Conservation (phyloP, 306 rosid species). For the Parietaria judaica region DNA sequence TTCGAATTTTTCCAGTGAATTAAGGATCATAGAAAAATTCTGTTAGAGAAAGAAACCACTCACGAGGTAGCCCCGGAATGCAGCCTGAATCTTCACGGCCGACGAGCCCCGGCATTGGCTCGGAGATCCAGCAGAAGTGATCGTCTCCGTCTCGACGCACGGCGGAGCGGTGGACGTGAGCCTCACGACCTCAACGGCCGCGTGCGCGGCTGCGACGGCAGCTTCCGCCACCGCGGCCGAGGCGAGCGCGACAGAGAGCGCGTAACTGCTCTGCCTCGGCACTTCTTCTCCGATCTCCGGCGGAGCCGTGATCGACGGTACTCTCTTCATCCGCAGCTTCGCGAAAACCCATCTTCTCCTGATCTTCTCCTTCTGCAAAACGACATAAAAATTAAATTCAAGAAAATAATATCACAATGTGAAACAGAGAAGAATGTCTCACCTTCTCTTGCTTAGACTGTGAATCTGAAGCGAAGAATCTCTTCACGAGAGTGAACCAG, state of each 20-base stretch:
- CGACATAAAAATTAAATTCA: slow-evolving; percentile 1
- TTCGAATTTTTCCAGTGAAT: no score
- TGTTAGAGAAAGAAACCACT: slow-evolving; percentile 23
- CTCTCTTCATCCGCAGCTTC: slow-evolving; percentile 45
- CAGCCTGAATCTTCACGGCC: slow-evolving; percentile 65
- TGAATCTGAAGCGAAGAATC: slow-evolving; percentile 52
- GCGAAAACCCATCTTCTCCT: slow-evolving; percentile 77
- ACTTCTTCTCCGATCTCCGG: slow-evolving; percentile 16
- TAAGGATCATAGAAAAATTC: no score
- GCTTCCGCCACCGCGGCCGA: slow-evolving; percentile 55
- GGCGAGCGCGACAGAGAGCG: slow-evolving; percentile 53
- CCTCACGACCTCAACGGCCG: slow-evolving; percentile 44
- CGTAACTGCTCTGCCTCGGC: slow-evolving; percentile 40
- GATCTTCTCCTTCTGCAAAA: slow-evolving; percentile 44
- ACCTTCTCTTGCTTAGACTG: slow-evolving; percentile 61
- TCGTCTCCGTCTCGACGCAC: slow-evolving; percentile 16
- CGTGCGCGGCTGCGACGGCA: slow-evolving; percentile 41
- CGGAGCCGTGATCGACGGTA: slow-evolving; percentile 48
- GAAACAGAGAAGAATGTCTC: slow-evolving; percentile 12
- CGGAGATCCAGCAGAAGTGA: slow-evolving; percentile 15
- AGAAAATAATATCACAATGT: background rate
- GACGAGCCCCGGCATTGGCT: slow-evolving; percentile 38
- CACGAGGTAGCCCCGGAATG: slow-evolving; percentile 81
- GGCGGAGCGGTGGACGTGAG: slow-evolving; percentile 31
- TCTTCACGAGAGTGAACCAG: slow-evolving; percentile 70